Base-by-base conservation (phyloP, 148 eudicot genomes). In the Fallopia convolvulus region DNA sequence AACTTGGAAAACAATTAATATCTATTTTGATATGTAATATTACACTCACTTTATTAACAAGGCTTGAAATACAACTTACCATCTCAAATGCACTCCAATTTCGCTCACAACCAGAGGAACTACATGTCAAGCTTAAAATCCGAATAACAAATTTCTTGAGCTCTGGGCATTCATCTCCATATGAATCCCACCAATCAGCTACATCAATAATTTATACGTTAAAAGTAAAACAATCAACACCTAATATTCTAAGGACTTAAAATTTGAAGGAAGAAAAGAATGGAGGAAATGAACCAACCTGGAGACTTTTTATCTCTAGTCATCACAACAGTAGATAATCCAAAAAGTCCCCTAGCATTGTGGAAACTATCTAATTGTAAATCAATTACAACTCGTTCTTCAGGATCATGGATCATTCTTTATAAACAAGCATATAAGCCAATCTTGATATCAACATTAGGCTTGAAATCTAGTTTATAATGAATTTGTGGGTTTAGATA, bases 311-410 rank as follows among this genome's bases (percentile, higher is more conserved):
- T 26, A 26, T 26, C 30, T 26, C 30, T 26, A 33, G 76, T 74
- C 33, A 30, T 36, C 7, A 75, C 11, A 18, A 9, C 63, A 20
- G 20, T 49, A 6, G 63, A 18, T 20, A 49, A 23, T 49, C 63
- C 42, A 75, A 75, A 75, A 13, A 75, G 60, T 2, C 77, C 77
- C 32, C 40, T 75, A 30, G 77, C 77, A 75, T 75, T 75, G 1
- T 75, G 49, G 13, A 75, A 75, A 1, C 8, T 56, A 26, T 75
- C 77, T 14, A 75, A 30, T 50, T 75, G 63, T 32, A 75, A 49
- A 32, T 26, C 30, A 26, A 26, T 26, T 26, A 1, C 30, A 26
- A 26, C 30, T 26, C 30, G 30, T 1, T 26, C 23, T 52, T 74
- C 17, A 9, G 56, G 12, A 49, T 74, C 40, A 23, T 20, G 7